Conservation (phyloP, 352 stramenopile species). For the Globisporangium irregulare region DNA sequence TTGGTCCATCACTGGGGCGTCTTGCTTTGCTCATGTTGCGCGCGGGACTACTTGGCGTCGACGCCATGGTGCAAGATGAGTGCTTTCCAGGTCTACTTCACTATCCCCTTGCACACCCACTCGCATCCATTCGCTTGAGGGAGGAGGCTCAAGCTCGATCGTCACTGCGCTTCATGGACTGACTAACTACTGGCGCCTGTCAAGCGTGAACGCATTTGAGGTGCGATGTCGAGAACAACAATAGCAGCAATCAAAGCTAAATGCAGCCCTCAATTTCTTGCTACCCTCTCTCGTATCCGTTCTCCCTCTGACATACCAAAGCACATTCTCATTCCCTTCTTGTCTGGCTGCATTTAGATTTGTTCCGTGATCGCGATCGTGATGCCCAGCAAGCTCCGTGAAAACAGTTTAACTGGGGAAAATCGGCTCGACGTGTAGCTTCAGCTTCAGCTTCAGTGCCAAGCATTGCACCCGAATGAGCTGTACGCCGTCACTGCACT, state of each 20-base stretch:
- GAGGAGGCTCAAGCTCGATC: not conserved
- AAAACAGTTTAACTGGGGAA: not conserved
- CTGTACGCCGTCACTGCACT: no score
- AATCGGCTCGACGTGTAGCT: not conserved
- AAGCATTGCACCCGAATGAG: not conserved
- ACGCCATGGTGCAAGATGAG: not conserved
- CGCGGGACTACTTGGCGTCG: constrained; percentile 1
- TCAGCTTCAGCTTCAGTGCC: not conserved
- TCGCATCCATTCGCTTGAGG: not conserved
- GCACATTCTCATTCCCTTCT: not conserved
- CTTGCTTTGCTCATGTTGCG: constrained; percentile 19
- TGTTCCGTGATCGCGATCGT: not conserved
- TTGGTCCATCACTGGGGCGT: constrained; percentile 26
- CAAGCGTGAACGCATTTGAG: not conserved
- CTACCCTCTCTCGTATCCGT: not conserved
- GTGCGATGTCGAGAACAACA: not conserved
- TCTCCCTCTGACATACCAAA: not conserved
- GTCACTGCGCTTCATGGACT: not conserved
- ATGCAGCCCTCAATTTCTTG: not conserved
- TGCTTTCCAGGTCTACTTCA: not conserved
- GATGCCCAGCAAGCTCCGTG: not conserved
- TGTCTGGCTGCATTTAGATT: not conserved
- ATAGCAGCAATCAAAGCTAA: not conserved
- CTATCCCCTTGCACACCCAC: not conserved
- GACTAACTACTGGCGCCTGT: not conserved